phyloP scores from a whole-genome alignment of 1,284 basidiomycete genomes.

The Volvariella volvacea region DNA sequence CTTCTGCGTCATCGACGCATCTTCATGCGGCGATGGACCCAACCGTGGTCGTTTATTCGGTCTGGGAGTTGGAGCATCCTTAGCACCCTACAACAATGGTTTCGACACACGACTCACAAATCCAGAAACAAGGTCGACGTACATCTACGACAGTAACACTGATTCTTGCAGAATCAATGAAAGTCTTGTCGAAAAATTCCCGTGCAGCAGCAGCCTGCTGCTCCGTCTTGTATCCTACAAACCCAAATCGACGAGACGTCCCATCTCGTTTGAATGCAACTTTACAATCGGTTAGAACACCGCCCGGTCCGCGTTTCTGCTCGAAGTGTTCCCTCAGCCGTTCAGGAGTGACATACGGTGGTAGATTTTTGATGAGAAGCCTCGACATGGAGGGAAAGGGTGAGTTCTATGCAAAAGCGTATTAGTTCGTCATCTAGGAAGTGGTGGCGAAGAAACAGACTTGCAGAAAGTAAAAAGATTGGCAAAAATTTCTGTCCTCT shows the following conservation, averaged over 20 bases:
- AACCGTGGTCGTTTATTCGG: constrained; percentile 66
- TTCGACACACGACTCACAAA: background rate
- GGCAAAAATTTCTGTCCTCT: too few species aligned
- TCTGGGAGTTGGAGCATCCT: constrained; percentile 55
- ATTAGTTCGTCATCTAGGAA: background rate
- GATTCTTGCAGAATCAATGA: constrained; percentile 70
- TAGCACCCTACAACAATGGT: constrained; percentile 41
- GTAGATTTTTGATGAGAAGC: constrained; percentile 87
- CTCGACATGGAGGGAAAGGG: constrained; percentile 63
- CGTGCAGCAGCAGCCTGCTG: constrained; percentile 72
- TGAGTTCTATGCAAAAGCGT: background rate
- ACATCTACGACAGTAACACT: constrained; percentile 77
- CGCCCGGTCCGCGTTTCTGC: constrained; percentile 54
- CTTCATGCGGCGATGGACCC: constrained; percentile 30
- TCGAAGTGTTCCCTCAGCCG: constrained; percentile 69
- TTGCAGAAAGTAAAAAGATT: constrained; percentile 12
- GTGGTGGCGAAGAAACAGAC: background rate
- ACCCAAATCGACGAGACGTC: constrained; percentile 83
- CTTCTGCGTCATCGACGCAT: constrained; percentile 6
- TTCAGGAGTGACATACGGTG: constrained; percentile 62
- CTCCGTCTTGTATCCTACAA: constrained; percentile 84
- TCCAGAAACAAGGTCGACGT: constrained; percentile 17
- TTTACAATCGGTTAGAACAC: constrained; percentile 83
- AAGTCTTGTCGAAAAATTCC: constrained; percentile 85
- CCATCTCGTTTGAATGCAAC: constrained; percentile 76